Conservation (phyloP, 306 rosid genomes). For the Vigna radiata region DNA sequence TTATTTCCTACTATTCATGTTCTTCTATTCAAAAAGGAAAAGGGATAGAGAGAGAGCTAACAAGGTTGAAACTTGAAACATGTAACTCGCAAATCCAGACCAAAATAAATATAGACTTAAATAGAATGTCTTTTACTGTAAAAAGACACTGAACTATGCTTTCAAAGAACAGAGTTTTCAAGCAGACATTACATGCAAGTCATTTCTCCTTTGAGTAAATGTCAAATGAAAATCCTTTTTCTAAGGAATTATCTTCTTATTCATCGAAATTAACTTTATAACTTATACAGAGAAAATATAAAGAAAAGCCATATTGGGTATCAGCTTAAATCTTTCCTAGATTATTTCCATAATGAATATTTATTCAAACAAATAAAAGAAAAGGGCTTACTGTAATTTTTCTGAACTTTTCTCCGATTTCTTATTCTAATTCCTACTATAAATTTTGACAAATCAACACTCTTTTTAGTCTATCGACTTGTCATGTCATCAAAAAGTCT, state of each 20-base stretch:
- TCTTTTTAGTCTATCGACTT: too few species aligned
- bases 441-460: background rate
- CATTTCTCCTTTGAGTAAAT: constrained; percentile 5
- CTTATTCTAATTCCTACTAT: background rate
- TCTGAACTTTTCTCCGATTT: background rate
- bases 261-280: constrained; percentile 4
- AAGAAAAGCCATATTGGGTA: background rate
- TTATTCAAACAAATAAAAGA: background rate
- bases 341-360: background rate
- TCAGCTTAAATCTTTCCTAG: constrained; percentile 2
- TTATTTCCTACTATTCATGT: background rate
- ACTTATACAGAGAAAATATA: background rate
- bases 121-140: background rate
- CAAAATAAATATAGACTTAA: constrained; percentile 11
- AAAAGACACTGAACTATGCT: constrained; percentile 14
- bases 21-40: constrained; percentile 1
- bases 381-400: too few species aligned
- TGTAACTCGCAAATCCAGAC: background rate
- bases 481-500: too few species aligned
- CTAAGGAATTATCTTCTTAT: constrained; percentile 6
- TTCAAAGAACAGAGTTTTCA: constrained; percentile 5
- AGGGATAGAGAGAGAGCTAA: background rate
- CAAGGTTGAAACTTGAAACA: constrained; percentile 4
- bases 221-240: background rate
- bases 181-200: constrained; percentile 22